phyloP scores from a whole-genome alignment of 2,329 filamentous ascomycete species.

The Gaeumannomyces sp. region DNA sequence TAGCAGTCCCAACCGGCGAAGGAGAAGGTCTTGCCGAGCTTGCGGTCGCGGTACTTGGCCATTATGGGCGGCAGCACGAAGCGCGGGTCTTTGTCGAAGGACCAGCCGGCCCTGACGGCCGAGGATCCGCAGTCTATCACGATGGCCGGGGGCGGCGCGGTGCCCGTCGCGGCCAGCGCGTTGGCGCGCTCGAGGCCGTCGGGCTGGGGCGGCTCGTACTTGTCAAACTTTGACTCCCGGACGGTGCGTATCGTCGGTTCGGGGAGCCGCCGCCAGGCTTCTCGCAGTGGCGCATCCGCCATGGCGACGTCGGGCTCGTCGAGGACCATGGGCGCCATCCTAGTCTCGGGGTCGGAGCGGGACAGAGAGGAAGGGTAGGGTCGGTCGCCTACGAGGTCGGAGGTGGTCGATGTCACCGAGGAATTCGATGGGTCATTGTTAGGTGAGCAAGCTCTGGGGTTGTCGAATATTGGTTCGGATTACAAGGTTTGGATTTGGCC shows the following conservation, averaged over 20 bases:
- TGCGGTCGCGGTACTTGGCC: constrained; percentile 92
- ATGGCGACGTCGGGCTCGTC: constrained; percentile 29
- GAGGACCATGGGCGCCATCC: constrained; percentile 49
- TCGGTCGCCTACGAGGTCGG: not conserved
- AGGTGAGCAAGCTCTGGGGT: not conserved
- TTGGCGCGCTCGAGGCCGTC: constrained; percentile 69
- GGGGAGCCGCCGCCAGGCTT: constrained; percentile 39
- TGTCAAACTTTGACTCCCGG: constrained; percentile 56
- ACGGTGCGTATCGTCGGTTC: constrained; percentile 53
- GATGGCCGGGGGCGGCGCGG: constrained; percentile 58
- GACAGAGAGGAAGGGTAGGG: not conserved
- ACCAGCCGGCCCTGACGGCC: constrained; percentile 88
- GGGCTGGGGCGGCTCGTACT: constrained; percentile 44
- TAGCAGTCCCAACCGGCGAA: constrained; percentile 93
- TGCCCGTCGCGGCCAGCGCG: constrained; percentile 37
- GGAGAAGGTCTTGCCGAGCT: constrained; percentile 82
- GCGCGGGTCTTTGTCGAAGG: constrained; percentile 77
- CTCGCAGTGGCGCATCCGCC: constrained; percentile 23
- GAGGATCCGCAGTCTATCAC: constrained; percentile 98
- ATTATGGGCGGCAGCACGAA: constrained; percentile 82
- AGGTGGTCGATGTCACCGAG: not conserved
- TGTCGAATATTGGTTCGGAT: constrained; percentile 2
- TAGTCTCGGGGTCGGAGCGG: constrained; percentile 4
- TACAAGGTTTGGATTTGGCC: not conserved
- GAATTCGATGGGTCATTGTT: not conserved